Evolutionary conservation across 768 basidiomycete species (phyloP).

Genomic region (Hortiboletus flavorubellus): DNA sequence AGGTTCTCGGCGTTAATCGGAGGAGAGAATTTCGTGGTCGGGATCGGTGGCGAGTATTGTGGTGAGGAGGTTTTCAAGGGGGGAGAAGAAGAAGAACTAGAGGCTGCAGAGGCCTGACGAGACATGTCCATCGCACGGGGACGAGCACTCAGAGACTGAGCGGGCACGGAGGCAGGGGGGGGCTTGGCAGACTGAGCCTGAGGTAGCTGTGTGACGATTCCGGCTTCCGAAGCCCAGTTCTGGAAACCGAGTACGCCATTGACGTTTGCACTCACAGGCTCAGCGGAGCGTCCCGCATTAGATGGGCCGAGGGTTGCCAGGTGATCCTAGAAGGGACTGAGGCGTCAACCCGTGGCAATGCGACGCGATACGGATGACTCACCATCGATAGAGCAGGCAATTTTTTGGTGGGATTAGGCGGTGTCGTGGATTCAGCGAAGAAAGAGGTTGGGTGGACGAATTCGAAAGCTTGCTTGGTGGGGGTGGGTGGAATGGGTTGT

Average conservation of each 20-base stretch:
- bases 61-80: conserved; percentile 21
- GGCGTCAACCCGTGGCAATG: conserved; percentile 3
- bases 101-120: conserved; percentile 28
- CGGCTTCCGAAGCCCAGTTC: conserved; percentile 31
- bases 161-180: neutral
- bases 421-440: conserved; percentile 18
- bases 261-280: conserved; percentile 11
- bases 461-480: conserved; percentile 21
- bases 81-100: conserved; percentile 19
- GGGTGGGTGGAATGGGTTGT: conserved; percentile 21
- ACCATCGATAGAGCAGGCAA: conserved; percentile 33
- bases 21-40: conserved; percentile 26
- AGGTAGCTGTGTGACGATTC: conserved; percentile 20
- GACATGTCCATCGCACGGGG: conserved; percentile 31
- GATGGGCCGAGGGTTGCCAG: conserved; percentile 28
- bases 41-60: conserved; percentile 27
- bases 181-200: conserved; percentile 11
- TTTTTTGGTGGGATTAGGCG: conserved; percentile 25
- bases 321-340: conserved; percentile 21
- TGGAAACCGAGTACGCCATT: conserved; percentile 25
- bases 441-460: conserved; percentile 30
- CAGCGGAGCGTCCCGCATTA: conserved; percentile 19
- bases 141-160: conserved; percentile 17
- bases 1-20: conserved; percentile 16
- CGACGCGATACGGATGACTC: conserved; percentile 2